Conservation (phyloP, 2,329 filamentous ascomycete genomes). For the Blastomyces gilchristii region DNA sequence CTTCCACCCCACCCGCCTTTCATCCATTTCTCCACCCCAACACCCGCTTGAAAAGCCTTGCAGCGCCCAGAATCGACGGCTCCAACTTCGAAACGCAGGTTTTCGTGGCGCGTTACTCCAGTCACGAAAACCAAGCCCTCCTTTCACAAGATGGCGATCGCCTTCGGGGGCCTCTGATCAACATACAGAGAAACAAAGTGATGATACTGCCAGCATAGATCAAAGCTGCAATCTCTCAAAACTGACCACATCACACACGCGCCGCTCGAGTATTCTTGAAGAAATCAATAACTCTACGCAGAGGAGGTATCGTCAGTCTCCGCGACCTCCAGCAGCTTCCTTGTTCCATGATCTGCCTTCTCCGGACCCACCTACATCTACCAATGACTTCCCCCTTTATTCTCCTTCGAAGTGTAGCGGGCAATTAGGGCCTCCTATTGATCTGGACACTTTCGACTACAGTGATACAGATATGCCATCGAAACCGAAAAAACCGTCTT, state of each 20-base stretch:
- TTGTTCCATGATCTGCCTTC: conserved; percentile 18
- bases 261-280: conserved; percentile 22
- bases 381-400: conserved; percentile 7
- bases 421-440: conserved; percentile 5
- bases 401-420: not conserved
- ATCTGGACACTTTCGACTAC: conserved; percentile 5
- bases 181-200: conserved; percentile 17
- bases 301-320: conserved; percentile 15
- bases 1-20: conserved; percentile 11
- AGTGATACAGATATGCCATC: conserved; percentile 7
- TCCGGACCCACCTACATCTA: conserved; percentile 11
- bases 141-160: conserved; percentile 15
- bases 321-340: conserved; percentile 15
- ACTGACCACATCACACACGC: conserved; percentile 11
- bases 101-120: conserved; percentile 21
- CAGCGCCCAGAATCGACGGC: conserved; percentile 21
- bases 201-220: not conserved
- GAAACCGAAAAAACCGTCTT: conserved; percentile 10
- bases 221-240: not conserved
- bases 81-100: conserved; percentile 23
- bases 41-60: conserved; percentile 15
- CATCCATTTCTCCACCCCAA: conserved; percentile 15
- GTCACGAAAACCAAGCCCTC: conserved; percentile 17
- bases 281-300: conserved; percentile 24
- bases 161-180: conserved; percentile 13